Evolutionary conservation across 176 grass and related monocot species (phyloP).

Genomic region (Echinochloa phyllopogon): DNA sequence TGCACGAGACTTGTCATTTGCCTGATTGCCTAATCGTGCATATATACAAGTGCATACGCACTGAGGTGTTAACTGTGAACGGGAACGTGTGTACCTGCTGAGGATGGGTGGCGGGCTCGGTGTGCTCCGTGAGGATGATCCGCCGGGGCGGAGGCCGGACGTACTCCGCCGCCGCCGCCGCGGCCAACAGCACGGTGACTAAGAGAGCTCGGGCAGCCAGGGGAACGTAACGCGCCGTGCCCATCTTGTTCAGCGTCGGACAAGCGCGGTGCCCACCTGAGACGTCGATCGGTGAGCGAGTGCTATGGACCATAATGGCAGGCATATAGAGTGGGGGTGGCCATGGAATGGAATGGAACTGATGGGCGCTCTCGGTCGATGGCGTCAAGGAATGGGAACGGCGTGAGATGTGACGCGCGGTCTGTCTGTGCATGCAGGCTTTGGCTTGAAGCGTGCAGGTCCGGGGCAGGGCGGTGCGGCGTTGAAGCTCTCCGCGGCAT

Average conservation of each 20-base stretch:
- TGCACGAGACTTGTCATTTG: neutral
- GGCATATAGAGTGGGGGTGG: slow-evolving; percentile 20
- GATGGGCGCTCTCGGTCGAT: neutral
- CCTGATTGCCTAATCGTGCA: neutral
- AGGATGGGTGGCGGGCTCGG: slow-evolving; percentile 57
- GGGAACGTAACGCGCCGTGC: neutral
- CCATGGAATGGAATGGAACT: neutral
- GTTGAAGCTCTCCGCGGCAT: slow-evolving; percentile 17
- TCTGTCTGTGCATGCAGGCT: neutral
- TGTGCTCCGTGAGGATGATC: slow-evolving; percentile 59
- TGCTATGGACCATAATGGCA: slow-evolving; percentile 31
- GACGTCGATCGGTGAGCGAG: neutral
- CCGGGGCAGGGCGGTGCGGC: neutral
- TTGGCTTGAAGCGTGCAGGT: slow-evolving; percentile 36
- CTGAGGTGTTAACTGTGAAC: no score
- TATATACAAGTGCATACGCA: neutral
- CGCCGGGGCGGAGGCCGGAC: slow-evolving; percentile 60
- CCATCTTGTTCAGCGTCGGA: neutral
- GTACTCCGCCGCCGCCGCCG: neutral
- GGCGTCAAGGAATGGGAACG: slow-evolving; percentile 56
- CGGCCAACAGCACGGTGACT: slow-evolving; percentile 2
- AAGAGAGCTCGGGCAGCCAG: neutral
- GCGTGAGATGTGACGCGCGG: slow-evolving; percentile 13
- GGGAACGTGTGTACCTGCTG: slow-evolving; percentile 57
- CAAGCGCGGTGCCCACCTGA: neutral